Evolutionary conservation across 78 protist genomes (phyloP).

Genomic region (Protostelium mycophagum): DNA sequence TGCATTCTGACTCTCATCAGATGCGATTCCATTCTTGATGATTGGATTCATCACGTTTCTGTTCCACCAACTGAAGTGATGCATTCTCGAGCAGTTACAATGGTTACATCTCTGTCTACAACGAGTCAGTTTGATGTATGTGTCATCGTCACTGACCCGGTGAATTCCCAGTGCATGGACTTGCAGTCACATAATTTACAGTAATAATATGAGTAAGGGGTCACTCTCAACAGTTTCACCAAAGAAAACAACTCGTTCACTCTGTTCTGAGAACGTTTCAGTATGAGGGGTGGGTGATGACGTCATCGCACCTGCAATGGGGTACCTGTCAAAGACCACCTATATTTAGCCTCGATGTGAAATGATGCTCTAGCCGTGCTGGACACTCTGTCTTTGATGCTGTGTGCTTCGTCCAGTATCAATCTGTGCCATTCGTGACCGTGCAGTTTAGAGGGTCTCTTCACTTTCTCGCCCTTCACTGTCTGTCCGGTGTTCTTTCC

Average conservation of each 20-base stretch:
- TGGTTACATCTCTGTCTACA: not conserved
- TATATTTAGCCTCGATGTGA: not conserved
- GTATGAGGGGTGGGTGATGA: not conserved
- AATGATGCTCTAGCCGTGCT: constrained; percentile 27
- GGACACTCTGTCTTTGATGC: constrained; percentile 37
- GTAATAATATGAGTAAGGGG: constrained; percentile 19
- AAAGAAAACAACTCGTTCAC: constrained; percentile 45
- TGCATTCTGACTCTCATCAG: constrained; percentile 6
- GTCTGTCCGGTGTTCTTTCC: not conserved
- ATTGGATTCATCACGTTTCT: constrained; percentile 18
- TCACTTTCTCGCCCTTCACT: constrained; percentile 12
- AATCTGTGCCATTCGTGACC: constrained; percentile 16
- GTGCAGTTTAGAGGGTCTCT: constrained; percentile 7
- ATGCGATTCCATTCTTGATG: constrained; percentile 10
- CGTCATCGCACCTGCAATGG: constrained; percentile 46
- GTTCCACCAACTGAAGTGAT: constrained; percentile 26
- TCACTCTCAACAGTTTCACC: constrained; percentile 11
- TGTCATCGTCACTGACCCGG: no score
- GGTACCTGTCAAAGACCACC: constrained; percentile 74
- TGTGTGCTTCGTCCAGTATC: constrained; percentile 53
- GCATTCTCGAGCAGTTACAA: not conserved
- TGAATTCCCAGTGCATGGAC: constrained; percentile 18
- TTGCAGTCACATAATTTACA: constrained; percentile 23
- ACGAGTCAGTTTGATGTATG: no score
- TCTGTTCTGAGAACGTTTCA: not conserved